phyloP scores from a whole-genome alignment of 2,329 filamentous ascomycete genomes.

The Ceratocystis colombiana region DNA sequence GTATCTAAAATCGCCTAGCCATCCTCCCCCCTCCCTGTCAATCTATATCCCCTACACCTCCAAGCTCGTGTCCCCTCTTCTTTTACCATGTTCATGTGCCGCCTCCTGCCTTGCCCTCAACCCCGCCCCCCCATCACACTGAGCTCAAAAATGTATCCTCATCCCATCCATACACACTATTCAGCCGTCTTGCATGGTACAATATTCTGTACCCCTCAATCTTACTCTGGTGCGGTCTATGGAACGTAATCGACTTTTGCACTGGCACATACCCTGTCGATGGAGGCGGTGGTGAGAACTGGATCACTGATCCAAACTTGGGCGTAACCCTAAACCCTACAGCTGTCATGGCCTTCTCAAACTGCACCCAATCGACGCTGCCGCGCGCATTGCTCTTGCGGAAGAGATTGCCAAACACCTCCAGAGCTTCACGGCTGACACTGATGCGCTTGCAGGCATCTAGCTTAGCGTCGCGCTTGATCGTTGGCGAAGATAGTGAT shows the following conservation, averaged over 20 bases:
- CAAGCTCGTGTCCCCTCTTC: neutral
- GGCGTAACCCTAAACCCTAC: constrained; percentile 36
- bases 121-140: neutral
- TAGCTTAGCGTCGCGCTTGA: neutral
- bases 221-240: constrained; percentile 34
- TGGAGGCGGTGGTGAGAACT: constrained; percentile 30
- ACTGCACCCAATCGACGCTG: constrained; percentile 33
- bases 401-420: constrained; percentile 35
- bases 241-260: constrained; percentile 32
- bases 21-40: neutral
- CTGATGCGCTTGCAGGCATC: constrained; percentile 29
- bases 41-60: neutral
- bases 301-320: constrained; percentile 37
- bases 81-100: no score
- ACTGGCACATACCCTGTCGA: constrained; percentile 28
- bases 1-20: neutral
- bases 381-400: constrained; percentile 30
- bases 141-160: constrained; percentile 30
- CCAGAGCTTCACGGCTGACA: constrained; percentile 34
- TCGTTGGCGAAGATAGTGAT: neutral
- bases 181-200: constrained; percentile 31
- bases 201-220: constrained; percentile 33
- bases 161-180: constrained; percentile 34
- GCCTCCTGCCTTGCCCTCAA: neutral
- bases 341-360: constrained; percentile 36